Conservation (phyloP, 2,329 filamentous ascomycete species). For the Chaetomium sp. region DNA sequence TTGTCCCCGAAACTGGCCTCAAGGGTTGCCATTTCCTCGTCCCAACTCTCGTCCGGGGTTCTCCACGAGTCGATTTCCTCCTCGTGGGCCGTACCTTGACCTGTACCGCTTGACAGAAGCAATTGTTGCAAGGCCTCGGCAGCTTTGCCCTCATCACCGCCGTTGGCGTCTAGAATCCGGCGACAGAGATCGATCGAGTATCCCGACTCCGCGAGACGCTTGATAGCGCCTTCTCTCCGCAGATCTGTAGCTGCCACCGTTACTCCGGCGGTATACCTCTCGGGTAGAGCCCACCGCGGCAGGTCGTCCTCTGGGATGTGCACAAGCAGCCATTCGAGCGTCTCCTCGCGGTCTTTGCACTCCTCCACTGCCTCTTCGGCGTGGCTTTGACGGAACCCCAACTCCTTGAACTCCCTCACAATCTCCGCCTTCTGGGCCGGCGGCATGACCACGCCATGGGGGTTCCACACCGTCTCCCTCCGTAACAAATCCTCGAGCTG, state of each 20-base stretch:
- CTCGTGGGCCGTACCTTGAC: constrained; percentile 29
- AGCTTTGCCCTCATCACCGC: constrained; percentile 72
- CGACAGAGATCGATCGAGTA: constrained; percentile 85
- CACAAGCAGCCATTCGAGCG: constrained; percentile 92
- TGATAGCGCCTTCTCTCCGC: constrained; percentile 77
- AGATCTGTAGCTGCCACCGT: constrained; percentile 82
- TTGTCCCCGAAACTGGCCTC: constrained; percentile 83
- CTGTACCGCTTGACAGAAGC: constrained; percentile 55
- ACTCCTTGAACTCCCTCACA: constrained; percentile 70
- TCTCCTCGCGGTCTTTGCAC: constrained; percentile 90
- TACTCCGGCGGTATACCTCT: constrained; percentile 87
- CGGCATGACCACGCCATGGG: constrained; percentile 69
- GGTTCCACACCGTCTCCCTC: constrained; percentile 83
- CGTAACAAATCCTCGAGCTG: constrained; percentile 81
- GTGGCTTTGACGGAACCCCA: constrained; percentile 88
- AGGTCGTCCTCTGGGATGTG: constrained; percentile 97
- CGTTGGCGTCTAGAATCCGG: constrained; percentile 70
- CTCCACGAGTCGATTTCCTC: constrained; percentile 41
- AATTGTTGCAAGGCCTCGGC: constrained; percentile 77
- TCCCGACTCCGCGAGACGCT: constrained; percentile 77
- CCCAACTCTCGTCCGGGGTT: constrained; percentile 69
- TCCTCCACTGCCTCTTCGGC: constrained; percentile 83
- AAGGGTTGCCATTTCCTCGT: constrained; percentile 80
- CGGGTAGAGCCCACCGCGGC: constrained; percentile 88
- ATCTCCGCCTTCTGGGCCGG: constrained; percentile 59